A percentile compares a stretch with the other conserved stretches of the same genome.
Conservation (phyloP, 495 filamentous ascomycete species). For the Beverwykella pulmonaria region DNA sequence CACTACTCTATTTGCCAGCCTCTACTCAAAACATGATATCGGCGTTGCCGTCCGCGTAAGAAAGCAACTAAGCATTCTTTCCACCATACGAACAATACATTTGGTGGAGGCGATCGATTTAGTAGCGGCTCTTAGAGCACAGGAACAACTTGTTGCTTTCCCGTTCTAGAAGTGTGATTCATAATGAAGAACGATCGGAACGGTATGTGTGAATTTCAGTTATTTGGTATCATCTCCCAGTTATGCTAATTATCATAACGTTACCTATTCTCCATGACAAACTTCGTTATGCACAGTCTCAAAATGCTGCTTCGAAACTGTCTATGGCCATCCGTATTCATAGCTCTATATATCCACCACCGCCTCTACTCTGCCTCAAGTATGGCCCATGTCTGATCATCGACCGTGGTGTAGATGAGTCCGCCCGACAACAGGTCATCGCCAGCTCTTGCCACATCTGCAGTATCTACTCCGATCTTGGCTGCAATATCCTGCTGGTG, state of each 20-base stretch:
- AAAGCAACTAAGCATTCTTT: too few relatives aligned
- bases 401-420: constrained; percentile 84
- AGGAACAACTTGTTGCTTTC: too few relatives aligned
- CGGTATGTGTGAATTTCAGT: too few relatives aligned
- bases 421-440: constrained; percentile 75
- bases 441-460: constrained; percentile 71
- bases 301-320: neutral
- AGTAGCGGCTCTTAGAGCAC: too few relatives aligned
- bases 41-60: too few relatives aligned
- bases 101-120: too few relatives aligned
- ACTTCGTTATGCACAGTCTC: neutral
- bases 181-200: too few relatives aligned
- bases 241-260: neutral
- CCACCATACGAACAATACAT: too few relatives aligned
- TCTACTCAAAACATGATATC: too few relatives aligned
- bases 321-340: neutral
- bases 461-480: constrained; percentile 60
- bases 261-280: neutral
- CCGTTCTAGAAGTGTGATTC: too few relatives aligned
- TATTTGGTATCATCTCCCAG: too few relatives aligned
- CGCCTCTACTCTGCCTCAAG: constrained; percentile 35
- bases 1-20: too few relatives aligned
- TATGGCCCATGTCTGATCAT: constrained; percentile 63
- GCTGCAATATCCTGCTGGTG: constrained; percentile 74
- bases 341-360: neutral